phyloP scores from a whole-genome alignment of 1,284 basidiomycete genomes.

The Irpex sp. region DNA sequence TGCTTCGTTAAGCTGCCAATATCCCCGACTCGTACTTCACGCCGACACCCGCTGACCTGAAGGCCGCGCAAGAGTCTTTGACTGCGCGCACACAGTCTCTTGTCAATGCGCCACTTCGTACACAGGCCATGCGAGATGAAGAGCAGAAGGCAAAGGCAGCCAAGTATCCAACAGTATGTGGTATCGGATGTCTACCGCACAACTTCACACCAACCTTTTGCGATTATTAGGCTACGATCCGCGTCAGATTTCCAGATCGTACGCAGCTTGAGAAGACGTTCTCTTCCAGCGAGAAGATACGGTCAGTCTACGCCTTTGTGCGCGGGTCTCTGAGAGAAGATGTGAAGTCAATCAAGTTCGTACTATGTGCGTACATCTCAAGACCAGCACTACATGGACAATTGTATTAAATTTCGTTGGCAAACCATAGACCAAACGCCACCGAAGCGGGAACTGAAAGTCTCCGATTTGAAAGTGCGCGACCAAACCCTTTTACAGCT shows the following conservation, averaged over 20 bases:
- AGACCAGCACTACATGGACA: no score
- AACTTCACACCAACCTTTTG: neutral
- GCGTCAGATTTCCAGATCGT: conserved; percentile 77
- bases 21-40: conserved; percentile 73
- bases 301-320: conserved; percentile 80
- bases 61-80: conserved; percentile 62
- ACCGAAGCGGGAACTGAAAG: conserved; percentile 77
- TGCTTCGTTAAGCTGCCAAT: conserved; percentile 25
- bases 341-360: conserved; percentile 71
- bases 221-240: conserved; percentile 66
- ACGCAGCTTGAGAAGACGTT: conserved; percentile 82
- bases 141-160: conserved; percentile 58
- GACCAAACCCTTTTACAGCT: conserved; percentile 67
- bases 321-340: conserved; percentile 68
- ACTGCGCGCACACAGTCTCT: conserved; percentile 61
- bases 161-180: conserved; percentile 68
- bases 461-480: conserved; percentile 68
- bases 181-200: neutral
- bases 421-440: conserved; percentile 63
- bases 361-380: conserved; percentile 59
- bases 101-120: conserved; percentile 73
- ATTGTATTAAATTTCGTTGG: no score
- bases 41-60: conserved; percentile 73
- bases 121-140: conserved; percentile 65
- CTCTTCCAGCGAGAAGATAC: conserved; percentile 72